Conservation (phyloP, 371 early-diverging fungal species). For the Neoconidiobolus thromboides region DNA sequence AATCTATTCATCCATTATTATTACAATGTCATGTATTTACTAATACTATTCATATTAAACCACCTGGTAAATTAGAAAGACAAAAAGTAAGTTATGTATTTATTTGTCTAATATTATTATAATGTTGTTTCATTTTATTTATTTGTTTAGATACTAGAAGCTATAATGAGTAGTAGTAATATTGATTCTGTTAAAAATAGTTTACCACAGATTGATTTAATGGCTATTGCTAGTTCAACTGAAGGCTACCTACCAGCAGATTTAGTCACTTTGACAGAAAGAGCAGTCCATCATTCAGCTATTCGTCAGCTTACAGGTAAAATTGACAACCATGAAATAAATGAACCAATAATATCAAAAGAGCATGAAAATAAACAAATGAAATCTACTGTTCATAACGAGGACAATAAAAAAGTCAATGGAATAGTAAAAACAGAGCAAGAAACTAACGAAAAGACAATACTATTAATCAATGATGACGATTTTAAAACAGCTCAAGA, state of each 20-base stretch:
- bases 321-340: not conserved
- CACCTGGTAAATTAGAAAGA: slow-evolving; percentile 49
- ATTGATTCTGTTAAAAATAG: not conserved
- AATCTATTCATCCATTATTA: slow-evolving; percentile 38
- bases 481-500: slow-evolving; percentile 57
- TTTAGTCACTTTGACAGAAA: slow-evolving; percentile 51
- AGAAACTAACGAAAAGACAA: slow-evolving; percentile 6
- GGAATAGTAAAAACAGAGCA: not conserved
- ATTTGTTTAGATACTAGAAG: slow-evolving; percentile 16
- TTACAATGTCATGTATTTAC: slow-evolving; percentile 43
- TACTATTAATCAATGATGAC: slow-evolving; percentile 17
- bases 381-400: slow-evolving; percentile 16
- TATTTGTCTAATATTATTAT: not conserved
- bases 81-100: slow-evolving; percentile 20
- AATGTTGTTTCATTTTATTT: slow-evolving; percentile 13
- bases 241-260: slow-evolving; percentile 83
- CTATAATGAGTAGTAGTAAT: slow-evolving; percentile 12
- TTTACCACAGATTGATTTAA: slow-evolving; percentile 33
- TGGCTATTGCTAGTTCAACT: slow-evolving; percentile 52
- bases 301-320: slow-evolving; percentile 21
- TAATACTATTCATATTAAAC: slow-evolving; percentile 36
- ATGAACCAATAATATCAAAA: not conserved
- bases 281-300: slow-evolving; percentile 65
- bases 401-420: slow-evolving; percentile 1
- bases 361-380: not conserved